Conservation (phyloP, 768 basidiomycete species). For the Tricholoma terreum region DNA sequence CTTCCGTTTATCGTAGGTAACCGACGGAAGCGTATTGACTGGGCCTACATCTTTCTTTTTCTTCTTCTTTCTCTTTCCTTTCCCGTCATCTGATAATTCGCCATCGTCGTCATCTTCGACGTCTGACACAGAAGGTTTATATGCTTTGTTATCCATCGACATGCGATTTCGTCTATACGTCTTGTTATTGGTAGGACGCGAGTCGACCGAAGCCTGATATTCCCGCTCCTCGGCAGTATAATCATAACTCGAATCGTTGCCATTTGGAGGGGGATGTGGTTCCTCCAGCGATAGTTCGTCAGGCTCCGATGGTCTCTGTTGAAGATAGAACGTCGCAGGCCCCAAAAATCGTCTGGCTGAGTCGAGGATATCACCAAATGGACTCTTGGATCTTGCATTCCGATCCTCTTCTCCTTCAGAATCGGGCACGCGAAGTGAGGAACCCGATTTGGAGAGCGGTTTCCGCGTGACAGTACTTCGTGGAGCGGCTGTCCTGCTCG, state of each 20-base stretch:
- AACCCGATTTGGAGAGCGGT: conserved; percentile 53
- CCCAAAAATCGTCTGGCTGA: conserved; percentile 49
- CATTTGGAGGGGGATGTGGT: conserved; percentile 29
- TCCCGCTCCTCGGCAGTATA: conserved; percentile 76
- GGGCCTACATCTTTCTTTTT: conserved; percentile 52
- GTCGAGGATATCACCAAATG: conserved; percentile 60
- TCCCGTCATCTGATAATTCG: conserved; percentile 50
- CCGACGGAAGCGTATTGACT: conserved; percentile 64
- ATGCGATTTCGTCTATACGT: conserved; percentile 56
- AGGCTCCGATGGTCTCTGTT: conserved; percentile 58
- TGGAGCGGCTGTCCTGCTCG: conserved; percentile 45
- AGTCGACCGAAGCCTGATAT: conserved; percentile 42
- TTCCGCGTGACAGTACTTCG: conserved; percentile 33
- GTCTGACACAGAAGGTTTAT: conserved; percentile 64
- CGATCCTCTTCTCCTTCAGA: conserved; percentile 59
- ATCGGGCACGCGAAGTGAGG: conserved; percentile 61
- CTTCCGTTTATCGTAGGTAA: conserved; percentile 61
- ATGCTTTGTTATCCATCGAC: conserved; percentile 79
- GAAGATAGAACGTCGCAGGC: conserved; percentile 63
- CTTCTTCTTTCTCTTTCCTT: conserved; percentile 52
- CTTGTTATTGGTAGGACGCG: conserved; percentile 21
- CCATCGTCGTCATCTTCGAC: conserved; percentile 58
- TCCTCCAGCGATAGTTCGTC: conserved; percentile 30
- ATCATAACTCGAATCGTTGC: conserved; percentile 61
- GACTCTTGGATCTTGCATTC: conserved; percentile 61